A percentile compares a stretch with the other conserved stretches of the same genome.
Evolutionary conservation across 140 eudicot species (phyloP).

Genomic region (Erigeron philadelphicus): DNA sequence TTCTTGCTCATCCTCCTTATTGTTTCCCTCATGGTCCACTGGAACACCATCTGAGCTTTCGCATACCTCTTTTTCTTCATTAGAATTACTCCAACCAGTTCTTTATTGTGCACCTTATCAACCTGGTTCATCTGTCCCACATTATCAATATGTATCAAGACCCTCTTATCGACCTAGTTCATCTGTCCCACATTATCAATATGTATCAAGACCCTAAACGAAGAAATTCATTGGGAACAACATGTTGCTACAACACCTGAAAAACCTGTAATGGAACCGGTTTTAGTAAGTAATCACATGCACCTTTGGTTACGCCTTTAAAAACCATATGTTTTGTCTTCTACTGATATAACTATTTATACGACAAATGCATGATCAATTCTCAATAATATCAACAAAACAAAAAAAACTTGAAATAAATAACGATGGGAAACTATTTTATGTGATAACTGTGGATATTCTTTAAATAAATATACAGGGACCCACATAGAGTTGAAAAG

Average conservation of each 20-base stretch:
- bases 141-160: no score
- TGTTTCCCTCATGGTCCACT: no score
- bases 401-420: no score
- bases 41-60: conserved; percentile 21
- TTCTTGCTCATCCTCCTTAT: conserved; percentile 14
- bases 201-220: neutral
- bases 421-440: no score
- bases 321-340: conserved; percentile 20
- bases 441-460: no score
- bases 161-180: no score
- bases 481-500: no score
- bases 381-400: neutral
- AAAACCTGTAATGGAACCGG: conserved; percentile 27
- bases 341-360: conserved; percentile 27
- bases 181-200: no score
- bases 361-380: neutral
- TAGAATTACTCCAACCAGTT: conserved; percentile 6
- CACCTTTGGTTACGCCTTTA: conserved; percentile 23
- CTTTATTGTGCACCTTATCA: neutral
- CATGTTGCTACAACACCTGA: conserved; percentile 35
- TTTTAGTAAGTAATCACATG: conserved; percentile 29
- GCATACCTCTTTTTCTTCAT: conserved; percentile 16
- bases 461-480: no score
- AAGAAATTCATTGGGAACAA: conserved; percentile 16
- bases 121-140: no score